A percentile compares a stretch with the other conserved stretches of the same genome.
Evolutionary conservation across 2,329 filamentous ascomycete genomes (phyloP).

Genomic region (Rhinocladiella mackenziei): DNA sequence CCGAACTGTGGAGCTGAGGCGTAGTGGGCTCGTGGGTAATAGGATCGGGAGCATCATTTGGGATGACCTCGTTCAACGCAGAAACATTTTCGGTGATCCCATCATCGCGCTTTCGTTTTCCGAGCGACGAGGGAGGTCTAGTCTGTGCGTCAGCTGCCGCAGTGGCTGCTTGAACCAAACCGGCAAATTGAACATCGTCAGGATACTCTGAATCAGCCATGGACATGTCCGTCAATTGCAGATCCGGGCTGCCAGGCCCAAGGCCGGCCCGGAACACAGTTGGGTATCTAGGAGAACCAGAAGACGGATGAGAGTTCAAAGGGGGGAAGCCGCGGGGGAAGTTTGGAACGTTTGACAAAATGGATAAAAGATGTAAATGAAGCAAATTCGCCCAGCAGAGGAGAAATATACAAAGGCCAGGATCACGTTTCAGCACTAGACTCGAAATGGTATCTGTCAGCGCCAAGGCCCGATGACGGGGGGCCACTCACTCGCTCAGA

Average conservation of each 20-base stretch:
- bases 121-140: constrained; percentile 30
- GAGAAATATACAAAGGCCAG: not conserved
- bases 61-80: constrained; percentile 32
- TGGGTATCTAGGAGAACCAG: not conserved
- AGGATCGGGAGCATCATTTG: constrained; percentile 36
- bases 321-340: constrained; percentile 1
- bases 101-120: constrained; percentile 41
- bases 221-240: not conserved
- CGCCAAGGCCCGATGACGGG: too few relatives aligned
- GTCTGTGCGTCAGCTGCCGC: constrained; percentile 39
- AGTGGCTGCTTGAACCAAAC: constrained; percentile 45
- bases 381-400: constrained; percentile 19
- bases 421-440: not conserved
- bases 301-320: not conserved
- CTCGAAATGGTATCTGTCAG: not conserved
- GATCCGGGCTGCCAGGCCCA: constrained; percentile 10
- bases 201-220: constrained; percentile 24
- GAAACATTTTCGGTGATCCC: constrained; percentile 35
- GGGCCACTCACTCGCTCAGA: too few relatives aligned
- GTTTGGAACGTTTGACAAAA: constrained; percentile 24
- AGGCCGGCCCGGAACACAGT: constrained; percentile 6
- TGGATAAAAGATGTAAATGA: constrained; percentile 8
- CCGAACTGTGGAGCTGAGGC: constrained; percentile 49
- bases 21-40: constrained; percentile 9
- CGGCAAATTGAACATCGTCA: constrained; percentile 43